Evolutionary conservation across 345 rosid genomes (phyloP).

Genomic region (Clausena lansium): DNA sequence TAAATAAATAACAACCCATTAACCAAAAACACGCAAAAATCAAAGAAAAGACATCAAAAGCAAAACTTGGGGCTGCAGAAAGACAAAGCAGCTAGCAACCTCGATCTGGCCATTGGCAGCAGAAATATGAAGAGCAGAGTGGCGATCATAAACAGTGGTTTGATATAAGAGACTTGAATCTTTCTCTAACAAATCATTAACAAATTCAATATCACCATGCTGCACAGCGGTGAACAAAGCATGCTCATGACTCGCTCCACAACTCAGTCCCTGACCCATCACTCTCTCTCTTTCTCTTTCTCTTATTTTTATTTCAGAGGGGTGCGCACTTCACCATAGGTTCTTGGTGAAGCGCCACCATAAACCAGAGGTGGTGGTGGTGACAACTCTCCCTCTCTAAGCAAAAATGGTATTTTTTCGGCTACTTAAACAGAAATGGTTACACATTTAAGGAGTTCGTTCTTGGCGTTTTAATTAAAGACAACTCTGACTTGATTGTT

Average conservation of each 20-base stretch:
- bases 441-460: neutral
- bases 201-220: slow-evolving; percentile 58
- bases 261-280: slow-evolving; percentile 98
- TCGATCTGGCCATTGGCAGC: slow-evolving; percentile 98
- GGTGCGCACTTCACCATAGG: slow-evolving; percentile 39
- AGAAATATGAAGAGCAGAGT: slow-evolving; percentile 85
- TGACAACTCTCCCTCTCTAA: neutral
- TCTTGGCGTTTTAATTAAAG: slow-evolving; percentile 10
- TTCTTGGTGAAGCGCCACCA: slow-evolving; percentile 48
- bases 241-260: slow-evolving; percentile 62
- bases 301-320: neutral
- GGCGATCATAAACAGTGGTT: slow-evolving; percentile 73
- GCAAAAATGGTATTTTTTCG: too few species aligned
- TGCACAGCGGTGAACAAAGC: slow-evolving; percentile 74
- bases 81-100: slow-evolving; percentile 35
- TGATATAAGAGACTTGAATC: slow-evolving; percentile 57
- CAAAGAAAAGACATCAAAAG: slow-evolving; percentile 7
- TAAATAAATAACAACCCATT: slow-evolving; percentile 9
- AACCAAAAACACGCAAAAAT: slow-evolving; percentile 1
- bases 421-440: neutral
- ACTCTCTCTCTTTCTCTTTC: neutral
- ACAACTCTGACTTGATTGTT: slow-evolving; percentile 5
- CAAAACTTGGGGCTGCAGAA: neutral
- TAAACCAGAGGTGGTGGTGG: slow-evolving; percentile 27
- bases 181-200: slow-evolving; percentile 42